Evolutionary conservation across 768 basidiomycete species (phyloP), one percentile per base, ranked within the genome.

Genomic region (Hysterangium stoloniferum): DNA sequence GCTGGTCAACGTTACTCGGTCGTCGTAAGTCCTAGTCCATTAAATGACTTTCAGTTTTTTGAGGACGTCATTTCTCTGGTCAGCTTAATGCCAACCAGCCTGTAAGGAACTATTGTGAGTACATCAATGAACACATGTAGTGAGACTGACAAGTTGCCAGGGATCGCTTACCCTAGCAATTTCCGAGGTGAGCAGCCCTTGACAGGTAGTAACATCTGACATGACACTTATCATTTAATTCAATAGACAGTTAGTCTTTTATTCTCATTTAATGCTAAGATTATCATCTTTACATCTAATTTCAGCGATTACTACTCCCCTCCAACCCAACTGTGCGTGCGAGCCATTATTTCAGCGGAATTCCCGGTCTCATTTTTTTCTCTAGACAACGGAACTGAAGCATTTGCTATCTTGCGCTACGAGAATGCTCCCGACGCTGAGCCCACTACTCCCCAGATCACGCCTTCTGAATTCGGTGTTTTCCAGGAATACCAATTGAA

Each of bases 341-440:
- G 6, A 22, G 12, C 22, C n/a, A 41, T 41, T 20, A 22, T 12
- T 6, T 22, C 17, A 3, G 3, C 28, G 6, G 22, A 12, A 22
- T 11, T 41, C 40, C 4, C 9, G 8, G 13, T 12, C 12, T 13
- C 12, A 3, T 46, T 15, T 29, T n/a, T 17, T 44, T n/a, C 13
- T 17, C 78, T 77, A 13, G 54, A 51, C 19, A 51, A 51, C 15
- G 49, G 49, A 41, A 51, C 27, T 52, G 62, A 50, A 72, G 75
- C 58, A 4, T 73, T 71, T 27, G 75, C 70, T 0, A 71, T 76
- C 48, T 63, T 76, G 7, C 64, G 69, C 27, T 76, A 76, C 52
- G 50, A 54, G 2, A 71, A 70, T 6, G 72, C 74, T 20, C 60
- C 66, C 0, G 28, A 42, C 8, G 48, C n/a, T 4, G 71, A 75